phyloP scores from a whole-genome alignment of 768 basidiomycete species.

The Auricularia heimuer region DNA sequence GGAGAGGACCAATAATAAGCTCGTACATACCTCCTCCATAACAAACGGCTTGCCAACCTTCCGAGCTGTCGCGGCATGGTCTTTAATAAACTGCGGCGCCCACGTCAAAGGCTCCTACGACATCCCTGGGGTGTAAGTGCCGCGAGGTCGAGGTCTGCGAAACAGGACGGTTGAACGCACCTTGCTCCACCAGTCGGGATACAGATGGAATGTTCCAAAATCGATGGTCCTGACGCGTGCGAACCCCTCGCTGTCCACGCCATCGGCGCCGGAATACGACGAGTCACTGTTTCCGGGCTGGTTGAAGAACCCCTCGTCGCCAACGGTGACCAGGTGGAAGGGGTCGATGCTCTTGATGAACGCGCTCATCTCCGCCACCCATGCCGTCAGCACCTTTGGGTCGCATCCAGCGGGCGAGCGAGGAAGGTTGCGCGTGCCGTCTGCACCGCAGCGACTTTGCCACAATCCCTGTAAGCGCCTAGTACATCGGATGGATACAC shows the following conservation, averaged over 20 bases:
- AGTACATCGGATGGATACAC: not conserved
- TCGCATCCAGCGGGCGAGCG: constrained; percentile 10
- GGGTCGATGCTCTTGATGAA: constrained; percentile 15
- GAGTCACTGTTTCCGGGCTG: constrained; percentile 4
- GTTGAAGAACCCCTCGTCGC: constrained; percentile 15
- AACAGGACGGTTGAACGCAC: not conserved
- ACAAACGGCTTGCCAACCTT: constrained; percentile 11
- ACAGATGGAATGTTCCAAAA: constrained; percentile 12
- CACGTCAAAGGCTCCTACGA: constrained; percentile 5
- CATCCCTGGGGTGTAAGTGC: not conserved
- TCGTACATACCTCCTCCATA: constrained; percentile 4
- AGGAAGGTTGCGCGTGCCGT: constrained; percentile 13
- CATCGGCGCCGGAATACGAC: constrained; percentile 12
- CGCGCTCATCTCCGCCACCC: constrained; percentile 11
- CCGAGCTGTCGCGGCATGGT: constrained; percentile 5
- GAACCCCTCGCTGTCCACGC: constrained; percentile 9
- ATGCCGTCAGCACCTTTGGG: constrained; percentile 10
- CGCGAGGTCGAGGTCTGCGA: not conserved
- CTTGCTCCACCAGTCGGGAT: constrained; percentile 13
- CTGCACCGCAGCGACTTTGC: constrained; percentile 10
- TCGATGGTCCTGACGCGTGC: constrained; percentile 5
- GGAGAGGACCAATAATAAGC: not conserved
- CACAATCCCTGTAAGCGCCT: not conserved
- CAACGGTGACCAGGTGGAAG: constrained; percentile 13
- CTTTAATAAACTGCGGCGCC: constrained; percentile 9